A percentile compares a stretch with the other conserved stretches of the same genome.
Evolutionary conservation across 306 rosid genomes (phyloP).

Genomic region (Vicia faba): DNA sequence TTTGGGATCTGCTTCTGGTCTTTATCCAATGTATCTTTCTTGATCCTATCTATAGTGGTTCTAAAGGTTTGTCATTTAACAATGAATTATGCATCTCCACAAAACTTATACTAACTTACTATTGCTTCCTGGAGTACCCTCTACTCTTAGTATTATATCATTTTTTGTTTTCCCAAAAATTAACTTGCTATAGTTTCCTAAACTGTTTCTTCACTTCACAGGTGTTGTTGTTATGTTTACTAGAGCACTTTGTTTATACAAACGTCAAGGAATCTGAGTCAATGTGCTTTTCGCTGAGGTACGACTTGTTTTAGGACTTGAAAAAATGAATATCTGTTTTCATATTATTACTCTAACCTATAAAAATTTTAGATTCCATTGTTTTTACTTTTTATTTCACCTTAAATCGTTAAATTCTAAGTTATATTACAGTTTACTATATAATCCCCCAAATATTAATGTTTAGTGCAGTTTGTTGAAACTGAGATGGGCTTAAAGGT

Average conservation of each 20-base stretch:
- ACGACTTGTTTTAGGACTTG: slow-evolving; percentile 37
- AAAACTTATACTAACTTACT: neutral
- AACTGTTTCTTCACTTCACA: slow-evolving; percentile 36
- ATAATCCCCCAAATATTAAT: neutral
- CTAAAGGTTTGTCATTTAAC: slow-evolving; percentile 69
- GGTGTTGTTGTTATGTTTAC: slow-evolving; percentile 95
- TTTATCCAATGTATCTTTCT: slow-evolving; percentile 66
- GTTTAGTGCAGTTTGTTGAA: slow-evolving; percentile 73
- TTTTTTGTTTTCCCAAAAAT: too few relatives aligned
- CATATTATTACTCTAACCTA: too few relatives aligned
- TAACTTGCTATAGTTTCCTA: slow-evolving; percentile 35
- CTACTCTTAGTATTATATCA: too few relatives aligned
- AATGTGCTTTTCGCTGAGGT: slow-evolving; percentile 98
- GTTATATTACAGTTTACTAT: slow-evolving; percentile 22
- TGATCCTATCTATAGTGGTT: slow-evolving; percentile 73
- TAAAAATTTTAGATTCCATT: too few relatives aligned
- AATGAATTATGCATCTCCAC: slow-evolving; percentile 9
- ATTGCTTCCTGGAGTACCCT: too few relatives aligned
- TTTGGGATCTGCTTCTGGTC: slow-evolving; percentile 89
- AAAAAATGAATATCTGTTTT: neutral
- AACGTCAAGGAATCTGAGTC: slow-evolving; percentile 78
- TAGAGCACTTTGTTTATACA: slow-evolving; percentile 67
- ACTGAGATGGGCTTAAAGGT: slow-evolving; percentile 59
- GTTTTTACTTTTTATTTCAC: too few relatives aligned
- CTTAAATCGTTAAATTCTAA: neutral